Evolutionary conservation across 1,139 yeast genomes (phyloP), one percentile per base, ranked within the genome.

Genomic region (Magnusiomyces magnusii): DNA sequence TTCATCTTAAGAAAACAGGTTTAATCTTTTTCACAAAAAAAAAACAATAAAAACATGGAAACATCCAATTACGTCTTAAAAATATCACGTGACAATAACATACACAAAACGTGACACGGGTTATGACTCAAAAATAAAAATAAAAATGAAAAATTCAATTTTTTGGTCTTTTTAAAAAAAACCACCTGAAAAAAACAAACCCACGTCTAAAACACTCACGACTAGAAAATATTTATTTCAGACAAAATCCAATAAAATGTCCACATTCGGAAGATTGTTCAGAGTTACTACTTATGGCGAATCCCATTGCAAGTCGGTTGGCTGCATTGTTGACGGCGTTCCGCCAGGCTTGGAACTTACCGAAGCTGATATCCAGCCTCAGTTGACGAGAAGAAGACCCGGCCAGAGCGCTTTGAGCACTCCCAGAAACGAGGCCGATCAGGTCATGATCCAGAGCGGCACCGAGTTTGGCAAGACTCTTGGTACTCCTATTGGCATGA

Each of bases 281-380:
- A 71, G 77, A 66, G 98, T 93, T 63, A 91, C 98, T 64, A 93
- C 98, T 34, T 93, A 90, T 78, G 99, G 99, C 64, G 99, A 93
- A 73, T 91, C 97, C 24, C 99, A 93, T 78, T 93, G 99, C 77
- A 87, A 84, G 70, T 89, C 97, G n/a, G 99, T 93, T 51, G 99
- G 99, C 36, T 93, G 99, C 76, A 93, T 93, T 63, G 97, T 93
- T 53, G 99, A 93, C 68, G 99, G 99, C 58, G 95, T 92, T 55
- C 99, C 99, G 54, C 98, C 99, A 39, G 97, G 97, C 36, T 79
- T 93, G 80, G 80, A 83, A 17, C 80, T 93, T 60, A 80, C 87
- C 23, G 98, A 90, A 73, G 84, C 76, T 13, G 99, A 93, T 70
- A 83, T 93, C 67, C 99, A 93, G 77, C 96, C 97, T 21, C 99